phyloP scores from a whole-genome alignment of 805 yeast species.

The Yarrowia hollandica region DNA sequence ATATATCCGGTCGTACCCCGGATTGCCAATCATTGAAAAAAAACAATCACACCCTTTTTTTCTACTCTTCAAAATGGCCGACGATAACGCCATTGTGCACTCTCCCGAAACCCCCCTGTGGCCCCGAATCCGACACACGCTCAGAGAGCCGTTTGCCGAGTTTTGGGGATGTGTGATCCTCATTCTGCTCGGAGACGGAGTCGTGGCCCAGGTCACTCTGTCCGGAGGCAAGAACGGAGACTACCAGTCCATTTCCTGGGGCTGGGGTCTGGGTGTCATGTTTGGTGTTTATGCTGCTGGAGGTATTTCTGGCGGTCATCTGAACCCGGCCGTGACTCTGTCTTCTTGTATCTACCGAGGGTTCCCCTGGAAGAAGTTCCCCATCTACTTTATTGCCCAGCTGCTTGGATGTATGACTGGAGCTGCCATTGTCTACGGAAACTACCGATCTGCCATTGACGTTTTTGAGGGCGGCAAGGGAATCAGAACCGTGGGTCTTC shows the following conservation, averaged over 20 bases:
- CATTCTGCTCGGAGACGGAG: constrained; percentile 51
- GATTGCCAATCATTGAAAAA: too few species aligned
- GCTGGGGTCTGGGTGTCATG: constrained; percentile 59
- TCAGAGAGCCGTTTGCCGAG: constrained; percentile 54
- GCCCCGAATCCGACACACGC: constrained; percentile 36
- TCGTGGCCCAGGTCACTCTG: constrained; percentile 48
- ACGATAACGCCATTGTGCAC: neutral
- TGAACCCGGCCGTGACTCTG: constrained; percentile 56
- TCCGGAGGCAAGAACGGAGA: constrained; percentile 47
- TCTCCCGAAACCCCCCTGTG: constrained; percentile 28
- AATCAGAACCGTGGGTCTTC: constrained; percentile 40
- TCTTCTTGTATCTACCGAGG: constrained; percentile 51
- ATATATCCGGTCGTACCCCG: too few species aligned
- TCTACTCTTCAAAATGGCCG: neutral
- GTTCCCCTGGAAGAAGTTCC: constrained; percentile 53
- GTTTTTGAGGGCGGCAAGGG: constrained; percentile 41
- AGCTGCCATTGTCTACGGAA: constrained; percentile 49
- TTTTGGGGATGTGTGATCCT: constrained; percentile 52
- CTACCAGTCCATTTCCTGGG: constrained; percentile 47
- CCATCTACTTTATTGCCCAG: constrained; percentile 50
- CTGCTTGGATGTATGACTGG: constrained; percentile 52
- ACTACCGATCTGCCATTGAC: constrained; percentile 46
- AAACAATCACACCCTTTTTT: too few species aligned
- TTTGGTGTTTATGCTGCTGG: constrained; percentile 54
- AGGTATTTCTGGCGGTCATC: constrained; percentile 60